Evolutionary conservation across 257 asterid genomes (phyloP).

Genomic region (Prunella vulgaris): DNA sequence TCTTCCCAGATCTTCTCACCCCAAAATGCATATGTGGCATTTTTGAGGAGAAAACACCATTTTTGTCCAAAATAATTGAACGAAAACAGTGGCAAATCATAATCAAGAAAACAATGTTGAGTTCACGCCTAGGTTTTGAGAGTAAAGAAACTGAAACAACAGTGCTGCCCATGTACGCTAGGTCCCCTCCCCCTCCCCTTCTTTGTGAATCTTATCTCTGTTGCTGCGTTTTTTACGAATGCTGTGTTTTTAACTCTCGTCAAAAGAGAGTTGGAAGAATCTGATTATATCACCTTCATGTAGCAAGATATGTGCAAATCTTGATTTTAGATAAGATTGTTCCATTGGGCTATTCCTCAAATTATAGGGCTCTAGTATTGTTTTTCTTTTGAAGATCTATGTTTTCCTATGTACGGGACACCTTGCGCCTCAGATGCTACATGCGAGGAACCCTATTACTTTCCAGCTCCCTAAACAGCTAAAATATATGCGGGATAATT

Average conservation of each 20-base stretch:
- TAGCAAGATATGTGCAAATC: background rate
- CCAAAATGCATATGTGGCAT: too few species aligned
- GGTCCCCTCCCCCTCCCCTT: background rate
- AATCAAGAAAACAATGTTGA: background rate
- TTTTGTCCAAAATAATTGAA: too few species aligned
- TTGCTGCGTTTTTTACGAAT: background rate
- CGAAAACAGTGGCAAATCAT: background rate
- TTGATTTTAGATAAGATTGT: background rate
- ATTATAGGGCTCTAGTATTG: background rate
- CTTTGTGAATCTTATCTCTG: background rate
- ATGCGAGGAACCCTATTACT: background rate
- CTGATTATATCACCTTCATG: background rate
- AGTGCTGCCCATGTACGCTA: too few species aligned
- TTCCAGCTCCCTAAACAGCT: background rate
- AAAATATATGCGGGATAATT: background rate
- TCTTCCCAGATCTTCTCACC: background rate
- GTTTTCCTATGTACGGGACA: background rate
- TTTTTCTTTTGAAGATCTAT: too few species aligned
- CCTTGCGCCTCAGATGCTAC: background rate
- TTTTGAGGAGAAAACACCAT: too few species aligned
- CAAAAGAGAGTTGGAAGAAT: background rate
- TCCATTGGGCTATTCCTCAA: background rate
- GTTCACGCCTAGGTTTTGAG: background rate
- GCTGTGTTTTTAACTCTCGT: background rate
- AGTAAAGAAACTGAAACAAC: background rate